A percentile compares a stretch with the other conserved stretches of the same genome.
Evolutionary conservation across 768 basidiomycete genomes (phyloP).

Genomic region (Daedaleopsis sinensis): DNA sequence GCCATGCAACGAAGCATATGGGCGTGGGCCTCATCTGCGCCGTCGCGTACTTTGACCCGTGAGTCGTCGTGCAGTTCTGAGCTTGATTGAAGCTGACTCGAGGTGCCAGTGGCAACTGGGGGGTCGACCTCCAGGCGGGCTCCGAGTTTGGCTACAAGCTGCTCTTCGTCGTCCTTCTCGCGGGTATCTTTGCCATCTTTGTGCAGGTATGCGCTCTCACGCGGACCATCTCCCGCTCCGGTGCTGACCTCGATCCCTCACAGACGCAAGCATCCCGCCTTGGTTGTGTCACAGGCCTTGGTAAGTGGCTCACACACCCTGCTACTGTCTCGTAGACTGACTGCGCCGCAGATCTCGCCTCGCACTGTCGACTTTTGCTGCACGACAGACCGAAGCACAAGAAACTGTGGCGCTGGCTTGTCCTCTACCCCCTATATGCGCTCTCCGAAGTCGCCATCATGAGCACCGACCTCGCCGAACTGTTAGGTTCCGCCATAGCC

Average conservation of each 20-base stretch:
- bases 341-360: slow-evolving; percentile 42
- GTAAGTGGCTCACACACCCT: slow-evolving; percentile 40
- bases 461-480: slow-evolving; percentile 60
- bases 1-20: slow-evolving; percentile 63
- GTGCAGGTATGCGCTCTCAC: slow-evolving; percentile 58
- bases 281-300: slow-evolving; percentile 81
- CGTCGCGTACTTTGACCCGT: slow-evolving; percentile 91
- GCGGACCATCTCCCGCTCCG: neutral
- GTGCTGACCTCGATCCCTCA: neutral
- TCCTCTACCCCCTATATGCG: slow-evolving; percentile 50
- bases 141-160: slow-evolving; percentile 84
- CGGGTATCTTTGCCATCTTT: slow-evolving; percentile 82
- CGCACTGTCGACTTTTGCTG: slow-evolving; percentile 51
- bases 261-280: slow-evolving; percentile 79
- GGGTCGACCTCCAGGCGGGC: slow-evolving; percentile 87
- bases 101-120: slow-evolving; percentile 76
- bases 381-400: slow-evolving; percentile 45
- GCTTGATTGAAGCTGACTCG: neutral
- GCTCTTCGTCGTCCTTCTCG: slow-evolving; percentile 81
- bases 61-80: slow-evolving; percentile 31
- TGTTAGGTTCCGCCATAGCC: slow-evolving; percentile 63
- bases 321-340: neutral
- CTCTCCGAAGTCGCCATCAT: slow-evolving; percentile 55
- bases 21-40: slow-evolving; percentile 88
- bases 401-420: slow-evolving; percentile 38